Conservation (phyloP, 2,329 filamentous ascomycete genomes). For the Colletotrichum sp. region DNA sequence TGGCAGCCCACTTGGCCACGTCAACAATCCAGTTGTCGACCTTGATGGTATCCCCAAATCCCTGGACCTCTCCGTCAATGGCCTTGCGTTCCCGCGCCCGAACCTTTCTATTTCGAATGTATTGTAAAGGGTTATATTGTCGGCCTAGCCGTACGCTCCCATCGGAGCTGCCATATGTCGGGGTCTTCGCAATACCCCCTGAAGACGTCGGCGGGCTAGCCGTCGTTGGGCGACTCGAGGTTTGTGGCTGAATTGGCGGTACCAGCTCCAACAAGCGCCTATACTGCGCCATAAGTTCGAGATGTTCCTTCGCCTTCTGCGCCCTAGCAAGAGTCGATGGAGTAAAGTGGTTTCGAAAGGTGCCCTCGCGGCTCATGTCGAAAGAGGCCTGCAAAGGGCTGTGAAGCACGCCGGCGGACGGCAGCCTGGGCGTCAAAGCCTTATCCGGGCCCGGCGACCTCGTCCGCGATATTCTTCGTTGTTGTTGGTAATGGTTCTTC, state of each 20-base stretch:
- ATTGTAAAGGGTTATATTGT: slow-evolving; percentile 89
- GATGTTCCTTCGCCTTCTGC: slow-evolving; percentile 82
- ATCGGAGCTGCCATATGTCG: slow-evolving; percentile 33
- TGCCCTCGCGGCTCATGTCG: slow-evolving; percentile 45
- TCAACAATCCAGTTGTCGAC: slow-evolving; percentile 81
- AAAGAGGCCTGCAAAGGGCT: slow-evolving; percentile 55
- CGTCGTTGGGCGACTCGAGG: slow-evolving; percentile 39
- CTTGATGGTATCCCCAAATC: slow-evolving; percentile 75
- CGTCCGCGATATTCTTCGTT: slow-evolving; percentile 66
- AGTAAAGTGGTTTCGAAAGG: slow-evolving; percentile 72
- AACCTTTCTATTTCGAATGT: slow-evolving; percentile 88
- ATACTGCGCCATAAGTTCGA: slow-evolving; percentile 88
- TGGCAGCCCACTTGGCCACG: slow-evolving; percentile 57
- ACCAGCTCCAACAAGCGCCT: slow-evolving; percentile 79
- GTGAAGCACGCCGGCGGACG: slow-evolving; percentile 43
- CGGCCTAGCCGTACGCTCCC: slow-evolving; percentile 61
- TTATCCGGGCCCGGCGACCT: slow-evolving; percentile 62
- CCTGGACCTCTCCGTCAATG: slow-evolving; percentile 76
- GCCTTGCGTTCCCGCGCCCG: slow-evolving; percentile 77
- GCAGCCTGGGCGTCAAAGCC: slow-evolving; percentile 42
- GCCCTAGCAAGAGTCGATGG: slow-evolving; percentile 80
- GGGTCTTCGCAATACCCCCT: slow-evolving; percentile 30
- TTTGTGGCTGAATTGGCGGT: slow-evolving; percentile 68
- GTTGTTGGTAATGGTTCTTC: slow-evolving; percentile 74
- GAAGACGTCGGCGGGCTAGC: slow-evolving; percentile 49